phyloP scores from a whole-genome alignment of 352 stramenopile genomes.

The Phytophthora niederhauseri region DNA sequence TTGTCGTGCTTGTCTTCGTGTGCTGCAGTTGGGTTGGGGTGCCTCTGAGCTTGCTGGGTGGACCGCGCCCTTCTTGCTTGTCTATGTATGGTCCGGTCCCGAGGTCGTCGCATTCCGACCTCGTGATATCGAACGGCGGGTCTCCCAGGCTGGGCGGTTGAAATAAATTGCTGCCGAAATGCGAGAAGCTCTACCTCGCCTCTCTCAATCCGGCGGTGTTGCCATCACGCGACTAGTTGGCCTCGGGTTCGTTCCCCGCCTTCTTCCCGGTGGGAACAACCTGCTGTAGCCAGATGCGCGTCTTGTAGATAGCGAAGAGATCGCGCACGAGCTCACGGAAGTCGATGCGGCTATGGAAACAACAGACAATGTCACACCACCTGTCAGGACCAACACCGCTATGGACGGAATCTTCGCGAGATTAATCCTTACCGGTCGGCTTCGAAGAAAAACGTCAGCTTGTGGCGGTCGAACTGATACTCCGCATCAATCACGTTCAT shows the following conservation, averaged over 20 bases:
- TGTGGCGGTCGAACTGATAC: slow-evolving; percentile 99
- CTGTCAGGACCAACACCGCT: slow-evolving; percentile 5
- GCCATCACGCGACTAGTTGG: slow-evolving; percentile 43
- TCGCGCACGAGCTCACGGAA: slow-evolving; percentile 98
- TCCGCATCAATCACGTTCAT: slow-evolving; percentile 99
- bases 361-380: slow-evolving; percentile 1
- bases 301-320: slow-evolving; percentile 99
- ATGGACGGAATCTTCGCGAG: neutral
- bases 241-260: slow-evolving; percentile 55
- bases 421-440: slow-evolving; percentile 84
- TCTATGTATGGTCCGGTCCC: slow-evolving; percentile 36
- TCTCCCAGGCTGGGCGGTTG: slow-evolving; percentile 24
- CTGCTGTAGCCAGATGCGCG: slow-evolving; percentile 98
- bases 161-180: slow-evolving; percentile 22
- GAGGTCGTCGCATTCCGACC: slow-evolving; percentile 37
- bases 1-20: slow-evolving; percentile 10
- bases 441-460: slow-evolving; percentile 99
- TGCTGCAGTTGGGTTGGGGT: slow-evolving; percentile 20
- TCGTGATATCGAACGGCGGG: slow-evolving; percentile 24
- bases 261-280: slow-evolving; percentile 85
- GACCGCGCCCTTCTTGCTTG: slow-evolving; percentile 25
- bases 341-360: slow-evolving; percentile 89
- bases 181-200: slow-evolving; percentile 21
- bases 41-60: slow-evolving; percentile 11
- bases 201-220: slow-evolving; percentile 8